phyloP scores from a whole-genome alignment of 805 yeast genomes.

The Kazachstania kunashirensis region DNA sequence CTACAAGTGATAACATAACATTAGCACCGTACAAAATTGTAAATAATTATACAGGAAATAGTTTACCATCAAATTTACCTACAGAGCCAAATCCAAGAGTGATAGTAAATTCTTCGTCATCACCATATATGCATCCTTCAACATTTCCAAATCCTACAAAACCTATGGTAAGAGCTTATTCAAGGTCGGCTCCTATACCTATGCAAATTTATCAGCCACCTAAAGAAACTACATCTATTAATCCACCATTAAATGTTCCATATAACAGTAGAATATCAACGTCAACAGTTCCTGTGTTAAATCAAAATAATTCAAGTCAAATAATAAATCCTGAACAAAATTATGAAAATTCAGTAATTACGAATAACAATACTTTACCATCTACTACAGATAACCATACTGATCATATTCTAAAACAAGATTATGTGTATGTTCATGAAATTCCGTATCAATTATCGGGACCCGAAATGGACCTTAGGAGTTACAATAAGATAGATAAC shows the following conservation, averaged over 20 bases:
- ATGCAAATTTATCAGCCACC: neutral
- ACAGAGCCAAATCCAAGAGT: no score
- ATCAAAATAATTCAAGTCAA: neutral
- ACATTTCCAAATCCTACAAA: no score
- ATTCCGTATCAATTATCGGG: slow-evolving; percentile 20
- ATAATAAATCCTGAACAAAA: neutral
- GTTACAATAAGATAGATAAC: slow-evolving; percentile 21
- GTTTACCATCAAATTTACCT: neutral
- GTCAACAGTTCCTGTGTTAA: neutral
- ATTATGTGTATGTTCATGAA: slow-evolving; percentile 18
- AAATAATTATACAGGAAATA: neutral
- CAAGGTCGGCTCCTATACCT: neutral
- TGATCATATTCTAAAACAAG: slow-evolving; percentile 20
- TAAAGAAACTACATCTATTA: neutral
- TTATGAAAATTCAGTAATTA: no score
- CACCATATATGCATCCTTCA: no score
- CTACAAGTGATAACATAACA: neutral
- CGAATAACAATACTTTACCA: neutral
- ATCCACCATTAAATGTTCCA: neutral
- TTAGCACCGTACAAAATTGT: neutral
- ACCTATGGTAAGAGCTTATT: neutral
- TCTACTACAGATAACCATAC: neutral
- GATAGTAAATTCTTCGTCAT: no score
- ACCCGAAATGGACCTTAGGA: slow-evolving; percentile 18
- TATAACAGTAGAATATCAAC: neutral